Conservation (phyloP, 139 green algal genomes). For the Pleodorina starrii region DNA sequence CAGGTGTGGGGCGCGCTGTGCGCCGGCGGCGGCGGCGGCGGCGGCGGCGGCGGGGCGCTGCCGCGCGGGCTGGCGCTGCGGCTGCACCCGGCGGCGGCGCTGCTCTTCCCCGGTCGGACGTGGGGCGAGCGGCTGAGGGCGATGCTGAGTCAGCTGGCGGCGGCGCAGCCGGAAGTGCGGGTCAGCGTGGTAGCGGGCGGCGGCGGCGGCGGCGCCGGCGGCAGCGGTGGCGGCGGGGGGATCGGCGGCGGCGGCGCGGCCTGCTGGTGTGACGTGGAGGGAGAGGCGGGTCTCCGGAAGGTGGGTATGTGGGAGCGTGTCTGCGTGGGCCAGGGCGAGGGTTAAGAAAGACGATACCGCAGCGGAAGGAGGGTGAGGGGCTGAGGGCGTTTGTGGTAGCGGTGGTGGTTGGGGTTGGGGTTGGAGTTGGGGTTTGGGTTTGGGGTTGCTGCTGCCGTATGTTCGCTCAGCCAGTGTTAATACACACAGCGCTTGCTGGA, state of each 20-base stretch:
- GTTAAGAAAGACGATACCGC: too few species aligned
- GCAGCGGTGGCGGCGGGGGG: not conserved
- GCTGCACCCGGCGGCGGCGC: not conserved
- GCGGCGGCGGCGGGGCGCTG: not conserved
- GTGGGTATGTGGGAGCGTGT: too few species aligned
- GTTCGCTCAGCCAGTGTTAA: too few species aligned
- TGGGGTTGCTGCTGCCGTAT: too few species aligned
- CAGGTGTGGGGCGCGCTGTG: not conserved
- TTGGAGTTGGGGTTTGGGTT: not conserved
- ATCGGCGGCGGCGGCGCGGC: not conserved
- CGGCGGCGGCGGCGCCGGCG: not conserved
- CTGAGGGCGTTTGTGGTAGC: too few species aligned
- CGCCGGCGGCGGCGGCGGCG: not conserved
- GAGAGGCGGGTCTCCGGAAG: not conserved
- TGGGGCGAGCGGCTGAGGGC: not conserved
- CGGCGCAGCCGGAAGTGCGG: not conserved
- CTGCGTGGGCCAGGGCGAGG: too few species aligned
- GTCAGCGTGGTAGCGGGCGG: not conserved
- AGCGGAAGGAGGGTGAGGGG: too few species aligned
- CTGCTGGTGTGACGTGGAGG: slow-evolving; percentile 12
- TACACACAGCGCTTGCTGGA: too few species aligned
- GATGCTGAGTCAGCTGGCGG: not conserved
- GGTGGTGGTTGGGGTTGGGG: not conserved
- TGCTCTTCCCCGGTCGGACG: not conserved
- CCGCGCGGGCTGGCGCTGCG: not conserved